Conservation (phyloP, 192 early-diverging fungal species). For the Dissophora globulifera region DNA sequence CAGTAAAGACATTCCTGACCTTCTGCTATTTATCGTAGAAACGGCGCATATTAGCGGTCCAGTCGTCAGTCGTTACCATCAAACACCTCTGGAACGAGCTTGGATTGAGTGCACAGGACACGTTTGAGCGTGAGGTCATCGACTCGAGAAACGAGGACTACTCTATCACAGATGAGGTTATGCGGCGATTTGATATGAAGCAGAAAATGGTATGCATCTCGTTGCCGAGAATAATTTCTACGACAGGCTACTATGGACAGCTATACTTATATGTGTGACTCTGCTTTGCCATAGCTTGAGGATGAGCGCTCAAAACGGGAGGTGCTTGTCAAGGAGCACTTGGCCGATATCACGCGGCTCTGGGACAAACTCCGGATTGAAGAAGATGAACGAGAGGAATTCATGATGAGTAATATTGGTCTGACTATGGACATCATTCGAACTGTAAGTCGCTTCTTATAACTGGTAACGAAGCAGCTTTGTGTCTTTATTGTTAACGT, state of each 20-base stretch:
- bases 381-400: constrained; percentile 35
- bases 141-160: background rate
- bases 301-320: constrained; percentile 30
- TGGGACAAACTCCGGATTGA: constrained; percentile 42
- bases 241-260: background rate
- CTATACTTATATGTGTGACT: background rate
- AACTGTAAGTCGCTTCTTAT: constrained; percentile 20
- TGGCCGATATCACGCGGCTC: constrained; percentile 15
- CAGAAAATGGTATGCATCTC: constrained; percentile 3
- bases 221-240: background rate
- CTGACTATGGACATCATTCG: constrained; percentile 28
- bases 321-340: constrained; percentile 24
- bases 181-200: constrained; percentile 32
- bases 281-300: constrained; percentile 20
- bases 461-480: too few species aligned
- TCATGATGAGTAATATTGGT: constrained; percentile 12
- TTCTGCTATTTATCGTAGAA: constrained; percentile 12
- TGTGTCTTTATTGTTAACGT: background rate
- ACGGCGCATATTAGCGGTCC: constrained; percentile 15
- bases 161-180: constrained; percentile 27
- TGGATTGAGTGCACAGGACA: constrained; percentile 21
- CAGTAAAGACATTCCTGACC: too few species aligned
- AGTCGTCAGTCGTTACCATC: constrained; percentile 16
- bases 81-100: constrained; percentile 39
- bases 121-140: constrained; percentile 35